These are phyloP conservation scores for Solanum arcanum DNA, from an alignment of 257 asterid genomes.

Conservation along the genomic window DNA sequence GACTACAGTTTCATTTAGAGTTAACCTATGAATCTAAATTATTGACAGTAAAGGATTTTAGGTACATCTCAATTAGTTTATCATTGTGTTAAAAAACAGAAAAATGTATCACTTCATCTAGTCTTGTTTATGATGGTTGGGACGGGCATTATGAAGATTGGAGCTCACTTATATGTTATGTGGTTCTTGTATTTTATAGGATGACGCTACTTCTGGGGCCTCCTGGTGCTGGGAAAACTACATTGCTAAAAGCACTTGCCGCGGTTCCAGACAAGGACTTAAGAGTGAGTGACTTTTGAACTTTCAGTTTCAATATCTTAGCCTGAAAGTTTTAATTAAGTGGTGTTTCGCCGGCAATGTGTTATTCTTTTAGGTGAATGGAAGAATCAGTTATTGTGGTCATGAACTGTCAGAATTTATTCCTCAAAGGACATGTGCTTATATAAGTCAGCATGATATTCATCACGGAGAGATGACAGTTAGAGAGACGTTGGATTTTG, in stretches of 20 bases:
- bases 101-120: neutral
- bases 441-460: conserved; percentile 81
- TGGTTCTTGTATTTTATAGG: conserved; percentile 25
- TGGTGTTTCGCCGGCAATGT: neutral
- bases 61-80: neutral
- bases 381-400: conserved; percentile 77
- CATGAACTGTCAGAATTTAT: conserved; percentile 70
- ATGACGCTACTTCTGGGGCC: conserved; percentile 94
- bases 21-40: neutral
- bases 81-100: neutral
- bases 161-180: neutral
- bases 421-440: conserved; percentile 87
- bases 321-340: neutral
- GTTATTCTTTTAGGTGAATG: conserved; percentile 30
- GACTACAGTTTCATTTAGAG: neutral
- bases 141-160: neutral
- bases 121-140: neutral
- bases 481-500: conserved; percentile 66
- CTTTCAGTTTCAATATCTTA: neutral
- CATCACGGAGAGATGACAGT: conserved; percentile 98
- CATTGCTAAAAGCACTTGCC: conserved; percentile 69
- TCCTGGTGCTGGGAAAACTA: conserved; percentile 83
- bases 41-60: neutral
- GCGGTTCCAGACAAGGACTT: conserved; percentile 57
- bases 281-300: conserved; percentile 14